phyloP scores from a whole-genome alignment of 164 flowering plant genomes.

The Hamamelis virginiana region DNA sequence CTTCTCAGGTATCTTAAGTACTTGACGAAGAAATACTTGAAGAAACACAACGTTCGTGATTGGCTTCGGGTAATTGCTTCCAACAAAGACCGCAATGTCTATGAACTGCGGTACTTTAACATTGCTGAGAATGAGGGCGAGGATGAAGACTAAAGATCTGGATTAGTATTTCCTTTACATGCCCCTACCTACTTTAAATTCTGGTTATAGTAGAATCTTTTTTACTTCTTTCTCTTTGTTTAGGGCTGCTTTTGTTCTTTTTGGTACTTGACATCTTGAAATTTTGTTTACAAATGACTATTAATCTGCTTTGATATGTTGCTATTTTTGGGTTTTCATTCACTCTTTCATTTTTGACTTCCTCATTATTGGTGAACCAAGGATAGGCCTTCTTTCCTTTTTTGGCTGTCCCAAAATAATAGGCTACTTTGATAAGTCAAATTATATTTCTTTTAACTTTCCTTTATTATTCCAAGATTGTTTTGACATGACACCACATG shows the following conservation, averaged over 20 bases:
- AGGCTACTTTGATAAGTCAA: too few species aligned
- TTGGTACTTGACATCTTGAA: background rate
- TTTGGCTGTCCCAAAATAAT: too few species aligned
- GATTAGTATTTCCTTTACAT: background rate
- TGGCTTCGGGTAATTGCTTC: constrained; percentile 74
- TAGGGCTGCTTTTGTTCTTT: background rate
- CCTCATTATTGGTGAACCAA: background rate
- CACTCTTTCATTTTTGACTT: background rate
- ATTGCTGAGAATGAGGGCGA: constrained; percentile 74
- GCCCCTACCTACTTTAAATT: background rate
- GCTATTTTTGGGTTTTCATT: background rate
- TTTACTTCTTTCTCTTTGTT: background rate
- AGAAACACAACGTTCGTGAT: constrained; percentile 75
- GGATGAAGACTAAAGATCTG: constrained; percentile 47
- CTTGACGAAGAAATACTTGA: constrained; percentile 72
- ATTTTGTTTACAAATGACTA: background rate
- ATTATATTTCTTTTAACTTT: too few species aligned
- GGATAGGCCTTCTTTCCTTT: too few species aligned
- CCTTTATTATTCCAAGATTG: too few species aligned
- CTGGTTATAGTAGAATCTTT: background rate
- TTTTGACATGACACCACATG: too few species aligned
- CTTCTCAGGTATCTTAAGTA: constrained; percentile 58
- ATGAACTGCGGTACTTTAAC: constrained; percentile 70
- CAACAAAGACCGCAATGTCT: constrained; percentile 61
- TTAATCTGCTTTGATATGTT: background rate